Percentiles rank a stretch among this genome's conserved stretches.
These are phyloP conservation scores for Ceratocystiopsis brevicomis DNA, from an alignment of 2,329 filamentous ascomycete species.

Conservation along the genomic window DNA sequence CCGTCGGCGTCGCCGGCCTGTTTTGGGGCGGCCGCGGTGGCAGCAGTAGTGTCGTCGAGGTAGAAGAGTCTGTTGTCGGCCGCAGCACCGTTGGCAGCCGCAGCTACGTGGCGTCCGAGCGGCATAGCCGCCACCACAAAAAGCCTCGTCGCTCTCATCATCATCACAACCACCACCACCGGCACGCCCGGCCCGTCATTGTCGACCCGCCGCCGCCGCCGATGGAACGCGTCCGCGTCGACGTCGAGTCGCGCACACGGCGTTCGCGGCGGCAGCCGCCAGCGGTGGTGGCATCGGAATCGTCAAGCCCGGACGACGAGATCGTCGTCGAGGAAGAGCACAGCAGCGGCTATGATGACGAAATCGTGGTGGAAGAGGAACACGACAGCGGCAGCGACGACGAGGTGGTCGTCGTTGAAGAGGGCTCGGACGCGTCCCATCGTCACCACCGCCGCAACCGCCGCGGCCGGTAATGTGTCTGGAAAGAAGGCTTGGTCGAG, in stretches of 20 bases:
- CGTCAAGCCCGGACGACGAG: background rate
- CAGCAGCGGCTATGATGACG: background rate
- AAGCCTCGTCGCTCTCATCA: constrained; percentile 7
- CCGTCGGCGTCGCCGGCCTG: background rate
- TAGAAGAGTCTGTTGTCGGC: constrained; percentile 7
- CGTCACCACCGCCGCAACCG: background rate
- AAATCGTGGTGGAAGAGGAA: constrained; percentile 3
- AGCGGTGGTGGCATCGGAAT: background rate
- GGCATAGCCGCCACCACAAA: background rate
- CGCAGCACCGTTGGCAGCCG: constrained; percentile 5
- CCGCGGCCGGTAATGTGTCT: background rate
- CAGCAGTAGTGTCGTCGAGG: constrained; percentile 6
- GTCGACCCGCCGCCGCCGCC: constrained; percentile 15
- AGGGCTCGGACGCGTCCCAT: background rate
- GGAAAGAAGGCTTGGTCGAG: too few relatives aligned
- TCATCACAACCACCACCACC: constrained; percentile 6
- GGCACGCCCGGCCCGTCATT: constrained; percentile 11
- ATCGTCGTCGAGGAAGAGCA: constrained; percentile 1
- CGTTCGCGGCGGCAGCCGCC: constrained; percentile 8
- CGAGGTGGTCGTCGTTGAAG: background rate
- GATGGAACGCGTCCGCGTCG: constrained; percentile 13
- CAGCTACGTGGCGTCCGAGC: constrained; percentile 9
- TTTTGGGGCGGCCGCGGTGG: background rate
- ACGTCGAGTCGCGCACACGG: constrained; percentile 1
- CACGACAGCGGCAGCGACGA: background rate